Conservation (phyloP, 1,284 basidiomycete species). For the Kalmanozyma brasiliensis region DNA sequence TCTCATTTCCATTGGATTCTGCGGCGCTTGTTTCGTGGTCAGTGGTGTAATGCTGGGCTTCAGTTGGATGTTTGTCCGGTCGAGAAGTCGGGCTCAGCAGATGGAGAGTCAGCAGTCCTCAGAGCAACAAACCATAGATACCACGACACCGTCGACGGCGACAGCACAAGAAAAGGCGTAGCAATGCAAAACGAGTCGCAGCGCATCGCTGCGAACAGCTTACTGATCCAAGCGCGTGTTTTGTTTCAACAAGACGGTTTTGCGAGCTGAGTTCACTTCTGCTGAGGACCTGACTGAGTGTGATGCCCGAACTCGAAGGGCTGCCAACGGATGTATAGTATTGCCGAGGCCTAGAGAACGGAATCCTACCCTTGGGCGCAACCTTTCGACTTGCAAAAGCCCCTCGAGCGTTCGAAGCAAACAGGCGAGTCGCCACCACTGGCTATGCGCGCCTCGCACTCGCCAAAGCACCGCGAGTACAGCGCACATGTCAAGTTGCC, state of each 20-base stretch:
- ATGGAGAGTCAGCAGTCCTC: constrained; percentile 6
- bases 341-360: background rate
- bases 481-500: constrained; percentile 27
- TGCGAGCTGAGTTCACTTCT: too few species aligned
- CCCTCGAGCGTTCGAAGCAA: constrained; percentile 17
- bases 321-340: too few species aligned
- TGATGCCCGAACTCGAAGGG: too few species aligned
- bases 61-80: constrained; percentile 64
- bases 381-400: constrained; percentile 19
- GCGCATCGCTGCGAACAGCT: too few species aligned
- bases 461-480: constrained; percentile 16
- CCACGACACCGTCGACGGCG: background rate
- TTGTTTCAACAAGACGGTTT: too few species aligned
- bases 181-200: background rate
- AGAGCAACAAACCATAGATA: constrained; percentile 1
- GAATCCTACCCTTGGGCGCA: constrained; percentile 1
- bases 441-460: constrained; percentile 15
- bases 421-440: constrained; percentile 11
- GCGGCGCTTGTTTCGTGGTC: constrained; percentile 66
- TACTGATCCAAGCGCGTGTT: too few species aligned
- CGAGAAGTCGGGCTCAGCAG: constrained; percentile 10
- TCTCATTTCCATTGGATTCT: constrained; percentile 68
- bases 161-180: background rate
- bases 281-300: too few species aligned
- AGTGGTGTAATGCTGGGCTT: constrained; percentile 62